Conservation (phyloP, 2,329 filamentous ascomycete genomes). For the Aspergillus pseudotamarii region DNA sequence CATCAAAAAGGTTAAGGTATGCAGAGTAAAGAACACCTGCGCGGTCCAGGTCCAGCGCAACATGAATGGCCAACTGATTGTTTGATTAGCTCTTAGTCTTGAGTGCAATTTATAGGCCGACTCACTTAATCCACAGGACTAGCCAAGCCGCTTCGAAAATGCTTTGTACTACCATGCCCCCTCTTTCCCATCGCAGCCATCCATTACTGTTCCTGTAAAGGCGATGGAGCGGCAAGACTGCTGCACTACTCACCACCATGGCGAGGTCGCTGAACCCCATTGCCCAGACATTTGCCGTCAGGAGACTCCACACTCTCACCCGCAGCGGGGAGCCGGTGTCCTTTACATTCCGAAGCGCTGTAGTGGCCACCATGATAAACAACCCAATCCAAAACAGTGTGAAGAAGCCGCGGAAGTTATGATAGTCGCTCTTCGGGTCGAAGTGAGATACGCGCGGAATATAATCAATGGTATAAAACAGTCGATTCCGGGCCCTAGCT, state of each 20-base stretch:
- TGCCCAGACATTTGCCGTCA: conserved; percentile 87
- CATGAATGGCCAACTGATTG: conserved; percentile 70
- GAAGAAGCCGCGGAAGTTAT: conserved; percentile 96
- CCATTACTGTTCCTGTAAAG: conserved; percentile 61
- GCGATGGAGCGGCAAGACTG: conserved; percentile 74
- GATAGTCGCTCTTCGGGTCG: conserved; percentile 86
- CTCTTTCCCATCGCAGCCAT: conserved; percentile 70
- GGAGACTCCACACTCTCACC: conserved; percentile 83
- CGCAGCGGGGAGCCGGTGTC: conserved; percentile 87
- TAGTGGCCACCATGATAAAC: conserved; percentile 94
- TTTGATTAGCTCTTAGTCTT: conserved; percentile 22
- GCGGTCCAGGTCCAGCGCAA: conserved; percentile 95
- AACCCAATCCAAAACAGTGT: conserved; percentile 97
- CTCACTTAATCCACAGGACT: conserved; percentile 72
- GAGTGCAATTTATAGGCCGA: conserved; percentile 11
- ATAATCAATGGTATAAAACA: conserved; percentile 94
- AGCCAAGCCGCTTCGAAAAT: conserved; percentile 80
- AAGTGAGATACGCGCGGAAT: conserved; percentile 91
- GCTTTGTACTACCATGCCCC: conserved; percentile 82
- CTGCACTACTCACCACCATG: conserved; percentile 77
- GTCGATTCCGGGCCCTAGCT: conserved; percentile 75
- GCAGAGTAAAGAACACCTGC: conserved; percentile 90
- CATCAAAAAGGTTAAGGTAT: conserved; percentile 91
- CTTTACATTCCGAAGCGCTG: conserved; percentile 89
- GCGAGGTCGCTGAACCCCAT: conserved; percentile 78